A percentile compares a stretch with the other conserved stretches of the same genome.
Conservation (phyloP, 1,284 basidiomycete genomes). For the Heterobasidion annosum region DNA sequence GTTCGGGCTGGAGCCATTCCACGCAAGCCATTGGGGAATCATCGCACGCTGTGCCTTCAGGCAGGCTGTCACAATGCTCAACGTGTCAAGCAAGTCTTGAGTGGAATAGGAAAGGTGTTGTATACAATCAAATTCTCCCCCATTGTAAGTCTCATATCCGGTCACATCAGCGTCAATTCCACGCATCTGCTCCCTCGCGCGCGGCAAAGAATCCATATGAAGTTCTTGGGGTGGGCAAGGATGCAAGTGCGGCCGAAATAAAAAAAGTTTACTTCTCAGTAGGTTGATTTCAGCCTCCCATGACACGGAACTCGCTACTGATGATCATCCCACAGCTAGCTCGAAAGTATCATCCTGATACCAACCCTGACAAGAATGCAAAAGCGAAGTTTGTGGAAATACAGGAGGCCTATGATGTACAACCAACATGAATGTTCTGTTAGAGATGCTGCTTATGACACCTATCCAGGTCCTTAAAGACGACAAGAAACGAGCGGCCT, state of each 20-base stretch:
- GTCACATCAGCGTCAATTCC: slow-evolving; percentile 61
- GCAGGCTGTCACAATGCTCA: neutral
- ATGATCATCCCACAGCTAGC: slow-evolving; percentile 59
- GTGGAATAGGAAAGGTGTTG: slow-evolving; percentile 8
- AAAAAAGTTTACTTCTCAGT: slow-evolving; percentile 97
- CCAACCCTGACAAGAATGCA: slow-evolving; percentile 87
- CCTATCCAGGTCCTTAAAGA: slow-evolving; percentile 78
- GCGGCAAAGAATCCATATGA: slow-evolving; percentile 89
- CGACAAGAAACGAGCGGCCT: slow-evolving; percentile 88
- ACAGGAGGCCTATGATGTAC: slow-evolving; percentile 93
- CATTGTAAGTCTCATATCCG: neutral
- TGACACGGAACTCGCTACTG: slow-evolving; percentile 4
- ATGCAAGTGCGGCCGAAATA: slow-evolving; percentile 83
- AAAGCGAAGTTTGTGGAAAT: slow-evolving; percentile 96
- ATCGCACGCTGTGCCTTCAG: slow-evolving; percentile 3
- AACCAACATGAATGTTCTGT: slow-evolving; percentile 18
- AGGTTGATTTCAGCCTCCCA: slow-evolving; percentile 17
- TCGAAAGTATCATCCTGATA: slow-evolving; percentile 97
- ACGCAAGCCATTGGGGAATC: slow-evolving; percentile 2
- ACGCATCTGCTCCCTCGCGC: slow-evolving; percentile 48
- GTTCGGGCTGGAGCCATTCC: slow-evolving; percentile 16
- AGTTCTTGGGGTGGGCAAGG: slow-evolving; percentile 81
- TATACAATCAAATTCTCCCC: neutral
- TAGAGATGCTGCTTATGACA: slow-evolving; percentile 4
- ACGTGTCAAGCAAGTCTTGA: neutral